Conservation (phyloP, 805 yeast genomes). For the Wickerhamomyces bovis region DNA sequence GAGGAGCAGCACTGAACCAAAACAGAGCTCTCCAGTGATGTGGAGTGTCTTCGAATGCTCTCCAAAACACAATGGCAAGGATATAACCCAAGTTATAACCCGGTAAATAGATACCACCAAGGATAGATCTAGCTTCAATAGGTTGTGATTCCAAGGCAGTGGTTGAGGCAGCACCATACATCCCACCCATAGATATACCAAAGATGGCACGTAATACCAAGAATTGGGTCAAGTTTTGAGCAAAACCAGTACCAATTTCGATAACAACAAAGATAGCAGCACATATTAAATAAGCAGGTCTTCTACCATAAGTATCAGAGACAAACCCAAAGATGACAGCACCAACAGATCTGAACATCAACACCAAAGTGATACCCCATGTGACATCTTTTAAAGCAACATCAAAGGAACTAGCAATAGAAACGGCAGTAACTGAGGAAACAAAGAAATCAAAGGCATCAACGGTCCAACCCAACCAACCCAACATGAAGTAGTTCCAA, state of each 20-base stretch:
- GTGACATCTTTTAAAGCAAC: conserved; percentile 45
- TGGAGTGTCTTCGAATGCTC: conserved; percentile 48
- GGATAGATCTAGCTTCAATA: conserved; percentile 47
- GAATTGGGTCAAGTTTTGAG: conserved; percentile 51
- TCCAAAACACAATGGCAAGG: conserved; percentile 55
- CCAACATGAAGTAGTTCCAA: conserved; percentile 57
- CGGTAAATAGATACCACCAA: conserved; percentile 54
- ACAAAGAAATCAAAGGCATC: conserved; percentile 70
- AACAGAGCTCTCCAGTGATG: conserved; percentile 67
- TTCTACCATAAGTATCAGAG: conserved; percentile 61
- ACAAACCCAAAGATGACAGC: conserved; percentile 43
- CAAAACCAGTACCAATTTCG: conserved; percentile 65
- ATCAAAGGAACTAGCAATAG: conserved; percentile 44
- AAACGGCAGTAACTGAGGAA: conserved; percentile 48
- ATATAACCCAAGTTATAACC: conserved; percentile 65
- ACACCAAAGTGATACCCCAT: conserved; percentile 69
- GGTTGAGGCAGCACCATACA: conserved; percentile 60
- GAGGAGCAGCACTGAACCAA: conserved; percentile 71
- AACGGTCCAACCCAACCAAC: conserved; percentile 63
- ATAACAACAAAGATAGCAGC: conserved; percentile 44
- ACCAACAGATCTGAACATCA: conserved; percentile 39
- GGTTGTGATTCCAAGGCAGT: conserved; percentile 67
- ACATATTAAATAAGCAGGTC: conserved; percentile 56
- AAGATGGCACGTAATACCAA: conserved; percentile 56
- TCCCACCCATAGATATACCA: conserved; percentile 70